Evolutionary conservation across 2,329 filamentous ascomycete genomes (phyloP).

Genomic region (Parastagonospora avenae): DNA sequence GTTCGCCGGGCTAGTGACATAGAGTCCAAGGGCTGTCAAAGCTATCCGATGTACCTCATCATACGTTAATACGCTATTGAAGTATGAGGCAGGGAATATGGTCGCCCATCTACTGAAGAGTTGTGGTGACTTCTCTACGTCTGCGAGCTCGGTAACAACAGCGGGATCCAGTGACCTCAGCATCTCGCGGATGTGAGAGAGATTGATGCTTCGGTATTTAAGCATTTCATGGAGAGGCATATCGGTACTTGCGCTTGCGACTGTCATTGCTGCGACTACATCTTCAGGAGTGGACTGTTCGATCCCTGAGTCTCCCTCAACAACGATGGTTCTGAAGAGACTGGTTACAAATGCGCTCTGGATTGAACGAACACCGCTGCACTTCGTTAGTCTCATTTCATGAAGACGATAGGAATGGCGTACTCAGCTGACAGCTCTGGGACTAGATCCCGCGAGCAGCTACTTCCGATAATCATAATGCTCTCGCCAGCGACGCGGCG

Average conservation of each 20-base stretch:
- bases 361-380: slow-evolving; percentile 50
- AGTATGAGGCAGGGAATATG: slow-evolving; percentile 37
- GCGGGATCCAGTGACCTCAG: slow-evolving; percentile 54
- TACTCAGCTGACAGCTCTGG: slow-evolving; percentile 48
- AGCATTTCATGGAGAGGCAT: slow-evolving; percentile 19
- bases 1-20: slow-evolving; percentile 23
- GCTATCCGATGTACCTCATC: slow-evolving; percentile 66
- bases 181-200: slow-evolving; percentile 69
- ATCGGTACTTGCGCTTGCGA: slow-evolving; percentile 8
- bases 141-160: slow-evolving; percentile 27
- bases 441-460: slow-evolving; percentile 59
- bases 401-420: background rate
- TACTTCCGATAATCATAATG: slow-evolving; percentile 81
- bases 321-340: slow-evolving; percentile 43
- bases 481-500: slow-evolving; percentile 73
- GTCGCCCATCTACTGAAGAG: slow-evolving; percentile 20
- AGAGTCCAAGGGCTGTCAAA: slow-evolving; percentile 56
- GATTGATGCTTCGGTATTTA: slow-evolving; percentile 60
- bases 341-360: slow-evolving; percentile 48
- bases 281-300: slow-evolving; percentile 18
- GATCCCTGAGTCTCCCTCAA: slow-evolving; percentile 25
- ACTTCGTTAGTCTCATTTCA: slow-evolving; percentile 6
- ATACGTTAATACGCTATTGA: slow-evolving; percentile 61
- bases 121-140: slow-evolving; percentile 25
- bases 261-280: slow-evolving; percentile 9